A percentile compares a stretch with the other conserved stretches of the same genome.
phyloP scores from a whole-genome alignment of 495 filamentous ascomycete genomes.

The Baudoinia panamericana region DNA sequence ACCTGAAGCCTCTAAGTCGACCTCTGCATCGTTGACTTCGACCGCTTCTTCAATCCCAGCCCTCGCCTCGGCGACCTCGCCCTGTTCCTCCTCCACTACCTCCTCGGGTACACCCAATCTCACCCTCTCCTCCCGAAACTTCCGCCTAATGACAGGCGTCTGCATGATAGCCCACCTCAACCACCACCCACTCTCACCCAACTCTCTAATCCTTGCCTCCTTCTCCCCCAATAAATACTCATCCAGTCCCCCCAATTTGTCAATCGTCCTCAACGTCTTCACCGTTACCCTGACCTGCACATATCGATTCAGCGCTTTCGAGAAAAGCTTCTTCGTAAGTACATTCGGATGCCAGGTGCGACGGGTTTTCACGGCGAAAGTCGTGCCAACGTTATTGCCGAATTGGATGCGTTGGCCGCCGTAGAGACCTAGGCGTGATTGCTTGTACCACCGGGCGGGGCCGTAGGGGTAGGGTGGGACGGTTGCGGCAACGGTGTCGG shows the following conservation, averaged over 20 bases:
- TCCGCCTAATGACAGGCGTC: conserved; percentile 45
- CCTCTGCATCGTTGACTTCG: conserved; percentile 6
- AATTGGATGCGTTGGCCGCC: conserved; percentile 64
- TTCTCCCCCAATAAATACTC: conserved; percentile 73
- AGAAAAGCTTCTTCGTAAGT: conserved; percentile 61
- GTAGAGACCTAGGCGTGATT: conserved; percentile 73
- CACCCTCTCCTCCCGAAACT: conserved; percentile 44
- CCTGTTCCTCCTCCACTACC: conserved; percentile 4
- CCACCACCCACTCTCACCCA: conserved; percentile 79
- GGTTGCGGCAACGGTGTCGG: conserved; percentile 18
- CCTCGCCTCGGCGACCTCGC: conserved; percentile 3
- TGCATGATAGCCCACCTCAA: conserved; percentile 79
- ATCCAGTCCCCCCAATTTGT: conserved; percentile 78
- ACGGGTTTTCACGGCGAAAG: conserved; percentile 68
- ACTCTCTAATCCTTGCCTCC: conserved; percentile 58
- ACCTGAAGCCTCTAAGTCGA: neutral
- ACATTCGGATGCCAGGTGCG: conserved; percentile 84
- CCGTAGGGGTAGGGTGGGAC: conserved; percentile 75
- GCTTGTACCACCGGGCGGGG: conserved; percentile 67
- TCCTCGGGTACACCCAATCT: conserved; percentile 34
- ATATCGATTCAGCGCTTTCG: conserved; percentile 46
- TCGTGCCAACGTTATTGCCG: conserved; percentile 77
- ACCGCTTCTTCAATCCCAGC: conserved; percentile 4
- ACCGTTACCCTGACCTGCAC: conserved; percentile 65
- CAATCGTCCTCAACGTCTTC: conserved; percentile 68